Evolutionary conservation across 331 rosid species (phyloP), one percentile per base, ranked within the genome.

Genomic region (Quercus tomentella): DNA sequence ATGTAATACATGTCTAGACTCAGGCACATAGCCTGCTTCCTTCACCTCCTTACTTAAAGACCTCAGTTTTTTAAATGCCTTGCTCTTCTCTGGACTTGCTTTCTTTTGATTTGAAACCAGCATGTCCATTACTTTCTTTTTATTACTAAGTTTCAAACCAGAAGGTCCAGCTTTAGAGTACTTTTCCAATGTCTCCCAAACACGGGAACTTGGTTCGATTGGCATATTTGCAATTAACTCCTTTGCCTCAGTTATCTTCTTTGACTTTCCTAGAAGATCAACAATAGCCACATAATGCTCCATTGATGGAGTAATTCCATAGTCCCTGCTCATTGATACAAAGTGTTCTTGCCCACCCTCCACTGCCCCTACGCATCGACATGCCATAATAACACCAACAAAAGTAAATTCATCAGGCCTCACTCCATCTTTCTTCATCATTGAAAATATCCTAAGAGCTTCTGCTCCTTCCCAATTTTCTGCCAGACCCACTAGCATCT

Each of bases 401-500:
- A 62, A 14, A 25, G 69, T 62, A 62, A 6, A 67, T 31, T 21
- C 72, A 18, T 67, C 16, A 23, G 52, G 51, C 51, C 21, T 20
- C 11, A 67, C 26, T 67, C 23, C 51, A 33, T 67, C 51, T 31
- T 33, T 67, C 51, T 20, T 31, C 72, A 31, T 67, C 49, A 11
- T 16, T 14, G 56, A 17, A 58, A 75, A 75, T 14, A 61, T 33
- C 12, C 18, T n/a, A 3, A 75, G 56, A 58, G 79, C 79, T 60
- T 41, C 56, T 37, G 41, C 57, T 61, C 71, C 71, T 75, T 61
- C 71, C 7, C 71, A 72, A 31, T 61, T 60, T 75, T 35, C 71
- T 16, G 79, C 58, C 31, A 60, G 62, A 35, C 57, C 71, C 16
- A 37, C 26, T 11, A 60, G 21, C 4, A 57, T 60, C 56, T 22